These are phyloP conservation scores for Chaetomium tenue DNA, from an alignment of 495 filamentous ascomycete genomes.

Conservation along the genomic window DNA sequence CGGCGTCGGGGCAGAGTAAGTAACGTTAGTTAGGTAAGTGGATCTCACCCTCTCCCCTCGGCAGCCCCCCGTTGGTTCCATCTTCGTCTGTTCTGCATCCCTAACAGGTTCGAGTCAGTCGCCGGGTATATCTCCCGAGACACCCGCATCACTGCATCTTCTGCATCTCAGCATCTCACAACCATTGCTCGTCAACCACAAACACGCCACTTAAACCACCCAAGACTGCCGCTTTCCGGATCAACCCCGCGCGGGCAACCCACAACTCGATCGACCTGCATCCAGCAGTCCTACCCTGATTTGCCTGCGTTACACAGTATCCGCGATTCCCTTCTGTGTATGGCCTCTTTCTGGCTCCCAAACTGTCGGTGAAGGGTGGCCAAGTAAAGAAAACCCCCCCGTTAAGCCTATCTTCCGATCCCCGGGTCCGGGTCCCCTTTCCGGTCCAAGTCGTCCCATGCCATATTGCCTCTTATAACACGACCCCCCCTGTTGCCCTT, in stretches of 20 bases:
- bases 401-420: not conserved
- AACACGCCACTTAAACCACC: not conserved
- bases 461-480: slow-evolving; percentile 1
- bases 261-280: not conserved
- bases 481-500: not conserved
- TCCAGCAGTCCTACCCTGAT: slow-evolving; percentile 4
- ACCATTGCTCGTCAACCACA: not conserved
- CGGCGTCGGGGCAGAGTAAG: not conserved
- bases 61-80: not conserved
- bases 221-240: not conserved
- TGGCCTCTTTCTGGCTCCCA: not conserved
- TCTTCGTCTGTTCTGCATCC: not conserved
- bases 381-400: not conserved
- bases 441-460: not conserved
- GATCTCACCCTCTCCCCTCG: not conserved
- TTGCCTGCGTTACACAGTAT: slow-evolving; percentile 7
- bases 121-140: slow-evolving; percentile 20
- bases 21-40: not conserved
- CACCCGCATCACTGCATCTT: slow-evolving; percentile 3
- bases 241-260: slow-evolving; percentile 6
- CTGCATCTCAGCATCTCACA: not conserved
- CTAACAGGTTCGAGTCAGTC: not conserved
- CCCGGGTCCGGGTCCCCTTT: not conserved
- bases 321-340: not conserved
- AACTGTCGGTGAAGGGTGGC: slow-evolving; percentile 18